Conservation (phyloP, 768 basidiomycete genomes). For the Podaxis carcinomalis region DNA sequence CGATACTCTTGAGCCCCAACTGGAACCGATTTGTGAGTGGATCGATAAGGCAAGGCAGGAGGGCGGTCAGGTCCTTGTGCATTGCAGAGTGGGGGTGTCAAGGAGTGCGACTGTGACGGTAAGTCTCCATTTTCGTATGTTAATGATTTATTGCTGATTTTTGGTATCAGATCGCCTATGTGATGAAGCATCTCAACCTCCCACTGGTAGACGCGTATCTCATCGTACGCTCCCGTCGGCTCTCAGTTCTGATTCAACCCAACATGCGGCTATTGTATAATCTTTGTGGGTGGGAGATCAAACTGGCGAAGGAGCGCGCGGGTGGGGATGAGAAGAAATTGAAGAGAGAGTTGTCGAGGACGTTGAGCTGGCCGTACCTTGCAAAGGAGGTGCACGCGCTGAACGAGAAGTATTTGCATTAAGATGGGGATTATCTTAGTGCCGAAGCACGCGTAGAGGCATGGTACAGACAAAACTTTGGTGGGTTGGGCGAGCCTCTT, state of each 20-base stretch:
- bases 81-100: slow-evolving; percentile 99
- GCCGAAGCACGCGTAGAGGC: background rate
- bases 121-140: slow-evolving; percentile 25
- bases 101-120: slow-evolving; percentile 90
- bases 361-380: slow-evolving; percentile 81
- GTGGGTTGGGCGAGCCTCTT: background rate
- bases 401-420: slow-evolving; percentile 77
- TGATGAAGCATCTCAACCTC: slow-evolving; percentile 87
- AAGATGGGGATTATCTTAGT: slow-evolving; percentile 1
- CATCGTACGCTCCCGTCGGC: slow-evolving; percentile 82
- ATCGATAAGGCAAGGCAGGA: slow-evolving; percentile 80
- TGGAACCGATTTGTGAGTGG: slow-evolving; percentile 88
- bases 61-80: slow-evolving; percentile 90
- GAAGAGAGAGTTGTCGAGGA: slow-evolving; percentile 57
- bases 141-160: background rate
- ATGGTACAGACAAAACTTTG: background rate
- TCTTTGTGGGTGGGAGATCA: slow-evolving; percentile 91
- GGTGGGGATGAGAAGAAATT: slow-evolving; percentile 45
- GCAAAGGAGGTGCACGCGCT: slow-evolving; percentile 81
- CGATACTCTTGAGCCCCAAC: slow-evolving; percentile 86
- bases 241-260: slow-evolving; percentile 91
- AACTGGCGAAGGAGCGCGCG: slow-evolving; percentile 76
- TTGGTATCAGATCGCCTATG: slow-evolving; percentile 75
- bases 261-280: slow-evolving; percentile 96
- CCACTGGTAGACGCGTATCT: slow-evolving; percentile 93